A percentile compares a stretch with the other conserved stretches of the same genome.
Conservation (phyloP, 768 basidiomycete species). For the Lepiota brunneoincarnata region DNA sequence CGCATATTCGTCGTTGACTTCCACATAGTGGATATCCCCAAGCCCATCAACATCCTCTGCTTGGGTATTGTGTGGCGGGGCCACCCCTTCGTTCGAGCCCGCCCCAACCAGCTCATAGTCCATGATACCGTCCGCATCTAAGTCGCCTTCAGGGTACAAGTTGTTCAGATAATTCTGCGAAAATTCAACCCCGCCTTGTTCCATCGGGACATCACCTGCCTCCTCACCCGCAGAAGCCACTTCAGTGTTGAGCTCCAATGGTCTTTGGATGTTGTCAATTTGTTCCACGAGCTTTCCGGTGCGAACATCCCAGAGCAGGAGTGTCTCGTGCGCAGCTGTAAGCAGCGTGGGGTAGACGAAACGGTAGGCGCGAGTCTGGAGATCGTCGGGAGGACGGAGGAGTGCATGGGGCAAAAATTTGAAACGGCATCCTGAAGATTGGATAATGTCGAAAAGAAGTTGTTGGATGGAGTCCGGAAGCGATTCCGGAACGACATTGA, state of each 20-base stretch:
- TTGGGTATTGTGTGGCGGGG: too few relatives aligned
- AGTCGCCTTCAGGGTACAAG: too few relatives aligned
- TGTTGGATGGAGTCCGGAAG: constrained; percentile 14
- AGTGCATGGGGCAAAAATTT: constrained; percentile 15
- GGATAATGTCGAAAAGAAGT: not conserved
- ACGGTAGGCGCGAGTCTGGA: constrained; percentile 12
- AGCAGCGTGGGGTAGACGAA: constrained; percentile 61
- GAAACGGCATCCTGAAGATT: not conserved
- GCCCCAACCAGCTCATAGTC: not conserved
- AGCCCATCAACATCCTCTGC: not conserved
- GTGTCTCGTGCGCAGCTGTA: constrained; percentile 39
- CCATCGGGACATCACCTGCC: too few relatives aligned
- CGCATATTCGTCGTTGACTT: not conserved
- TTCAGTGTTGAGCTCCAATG: not conserved
- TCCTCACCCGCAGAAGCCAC: too few relatives aligned
- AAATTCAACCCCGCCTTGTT: too few relatives aligned
- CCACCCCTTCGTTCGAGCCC: too few relatives aligned
- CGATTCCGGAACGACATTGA: constrained; percentile 10
- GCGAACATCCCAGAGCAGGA: constrained; percentile 64
- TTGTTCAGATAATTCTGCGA: too few relatives aligned
- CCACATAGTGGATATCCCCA: constrained; percentile 1
- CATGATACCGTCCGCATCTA: not conserved
- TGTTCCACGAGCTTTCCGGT: constrained; percentile 47
- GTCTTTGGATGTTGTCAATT: constrained; percentile 37
- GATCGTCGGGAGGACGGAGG: constrained; percentile 9